Evolutionary conservation across 2,329 filamentous ascomycete species (phyloP).

Genomic region (Trichophyton simii): DNA sequence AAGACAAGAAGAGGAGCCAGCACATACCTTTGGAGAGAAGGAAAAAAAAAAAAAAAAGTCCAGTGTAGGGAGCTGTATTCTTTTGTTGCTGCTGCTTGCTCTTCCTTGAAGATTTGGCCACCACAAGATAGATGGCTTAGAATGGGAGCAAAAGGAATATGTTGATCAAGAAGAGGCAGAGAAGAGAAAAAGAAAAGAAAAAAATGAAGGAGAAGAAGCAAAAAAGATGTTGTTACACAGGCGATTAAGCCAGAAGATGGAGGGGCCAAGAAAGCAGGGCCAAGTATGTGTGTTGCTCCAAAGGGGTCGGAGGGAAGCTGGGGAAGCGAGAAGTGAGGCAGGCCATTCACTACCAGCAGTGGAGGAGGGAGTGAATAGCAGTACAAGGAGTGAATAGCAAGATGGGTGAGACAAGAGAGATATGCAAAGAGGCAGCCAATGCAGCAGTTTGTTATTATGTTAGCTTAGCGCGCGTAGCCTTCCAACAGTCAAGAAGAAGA

Average conservation of each 20-base stretch:
- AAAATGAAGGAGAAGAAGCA: not conserved
- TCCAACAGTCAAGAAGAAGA: not conserved
- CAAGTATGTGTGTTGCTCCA: not conserved
- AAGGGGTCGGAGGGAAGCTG: not conserved
- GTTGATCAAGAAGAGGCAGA: not conserved
- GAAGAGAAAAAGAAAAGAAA: not conserved
- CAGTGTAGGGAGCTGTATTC: not conserved
- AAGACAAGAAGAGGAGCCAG: not conserved
- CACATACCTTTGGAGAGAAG: not conserved
- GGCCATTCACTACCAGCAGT: not conserved
- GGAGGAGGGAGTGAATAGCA: not conserved
- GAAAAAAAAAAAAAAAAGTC: not conserved
- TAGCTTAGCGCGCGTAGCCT: not conserved
- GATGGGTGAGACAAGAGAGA: not conserved
- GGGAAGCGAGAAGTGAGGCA: not conserved
- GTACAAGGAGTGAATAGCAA: not conserved
- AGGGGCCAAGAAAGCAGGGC: slow-evolving; percentile 1
- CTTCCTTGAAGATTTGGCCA: not conserved
- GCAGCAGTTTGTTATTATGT: not conserved
- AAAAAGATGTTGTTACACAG: not conserved
- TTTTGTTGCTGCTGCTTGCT: not conserved
- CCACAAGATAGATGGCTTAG: not conserved
- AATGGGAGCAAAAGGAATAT: not conserved
- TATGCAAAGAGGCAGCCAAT: not conserved
- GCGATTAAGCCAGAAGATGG: not conserved